Percentiles rank a stretch among this genome's conserved stretches.
phyloP scores from a whole-genome alignment of 2,329 filamentous ascomycete genomes.

The Fusarium oligoseptatum region DNA sequence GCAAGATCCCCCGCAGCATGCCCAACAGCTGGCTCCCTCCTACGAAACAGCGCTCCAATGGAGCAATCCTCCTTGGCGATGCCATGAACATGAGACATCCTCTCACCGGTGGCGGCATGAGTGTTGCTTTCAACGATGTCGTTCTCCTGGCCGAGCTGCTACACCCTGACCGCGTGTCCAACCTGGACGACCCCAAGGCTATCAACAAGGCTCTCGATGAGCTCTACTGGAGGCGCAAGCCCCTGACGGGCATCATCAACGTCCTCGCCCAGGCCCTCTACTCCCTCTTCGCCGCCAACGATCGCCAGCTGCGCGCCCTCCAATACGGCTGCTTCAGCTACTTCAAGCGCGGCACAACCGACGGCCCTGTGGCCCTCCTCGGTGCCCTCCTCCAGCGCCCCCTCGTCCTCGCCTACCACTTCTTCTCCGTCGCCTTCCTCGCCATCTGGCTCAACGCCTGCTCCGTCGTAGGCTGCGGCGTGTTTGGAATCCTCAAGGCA shows the following conservation, averaged over 20 bases:
- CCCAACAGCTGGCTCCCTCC: constrained; percentile 95
- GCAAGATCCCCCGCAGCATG: constrained; percentile 85
- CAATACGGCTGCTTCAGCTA: constrained; percentile 94
- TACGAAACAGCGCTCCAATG: constrained; percentile 66
- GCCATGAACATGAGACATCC: constrained; percentile 99
- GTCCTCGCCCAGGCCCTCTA: constrained; percentile 97
- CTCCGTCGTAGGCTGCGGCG: constrained; percentile 54
- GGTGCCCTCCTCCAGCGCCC: constrained; percentile 85
- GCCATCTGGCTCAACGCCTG: constrained; percentile 77
- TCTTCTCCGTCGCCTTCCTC: constrained; percentile 92
- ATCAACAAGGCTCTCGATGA: constrained; percentile 77
- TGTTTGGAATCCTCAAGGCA: constrained; percentile 56
- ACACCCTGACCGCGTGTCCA: constrained; percentile 74
- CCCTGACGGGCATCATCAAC: constrained; percentile 89
- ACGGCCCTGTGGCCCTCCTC: constrained; percentile 85
- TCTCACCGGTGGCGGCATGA: constrained; percentile 97
- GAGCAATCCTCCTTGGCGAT: constrained; percentile 88
- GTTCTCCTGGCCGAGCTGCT: constrained; percentile 82
- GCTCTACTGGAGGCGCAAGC: constrained; percentile 92
- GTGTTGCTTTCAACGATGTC: constrained; percentile 94
- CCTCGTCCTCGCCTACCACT: constrained; percentile 86
- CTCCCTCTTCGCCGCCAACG: constrained; percentile 88
- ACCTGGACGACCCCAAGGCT: constrained; percentile 74
- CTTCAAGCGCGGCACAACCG: constrained; percentile 82
- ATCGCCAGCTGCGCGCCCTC: constrained; percentile 80